Conservation (phyloP, 371 early-diverging fungal species). For the Circinella minor region DNA sequence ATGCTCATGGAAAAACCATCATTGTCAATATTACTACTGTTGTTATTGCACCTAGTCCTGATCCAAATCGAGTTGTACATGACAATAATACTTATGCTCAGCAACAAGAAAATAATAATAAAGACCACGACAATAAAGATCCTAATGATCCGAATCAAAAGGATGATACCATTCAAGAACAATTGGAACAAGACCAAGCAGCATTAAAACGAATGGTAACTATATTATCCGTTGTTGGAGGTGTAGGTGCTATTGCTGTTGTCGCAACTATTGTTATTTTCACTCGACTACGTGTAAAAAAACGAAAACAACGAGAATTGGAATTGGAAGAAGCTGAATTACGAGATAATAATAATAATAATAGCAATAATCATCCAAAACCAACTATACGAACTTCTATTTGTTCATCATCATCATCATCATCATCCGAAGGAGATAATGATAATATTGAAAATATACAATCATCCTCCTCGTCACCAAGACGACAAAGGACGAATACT, state of each 20-base stretch:
- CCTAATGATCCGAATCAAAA: constrained; percentile 10
- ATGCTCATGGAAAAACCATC: constrained; percentile 12
- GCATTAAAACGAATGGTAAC: constrained; percentile 28
- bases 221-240: constrained; percentile 29
- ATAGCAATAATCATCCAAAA: neutral
- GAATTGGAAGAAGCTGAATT: constrained; percentile 11
- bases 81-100: constrained; percentile 19
- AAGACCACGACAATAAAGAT: neutral
- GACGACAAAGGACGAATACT: constrained; percentile 9
- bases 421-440: neutral
- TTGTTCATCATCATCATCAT: too few relatives aligned
- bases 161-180: constrained; percentile 17
- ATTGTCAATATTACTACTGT: constrained; percentile 20
- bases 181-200: constrained; percentile 26
- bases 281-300: constrained; percentile 20
- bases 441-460: too few relatives aligned
- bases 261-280: constrained; percentile 28
- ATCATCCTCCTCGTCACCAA: neutral
- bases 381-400: neutral
- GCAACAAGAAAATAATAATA: constrained; percentile 11
- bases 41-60: constrained; percentile 21
- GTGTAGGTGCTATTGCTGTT: constrained; percentile 23
- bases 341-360: neutral
- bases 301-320: constrained; percentile 16
- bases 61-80: constrained; percentile 20